Evolutionary conservation across 305 asterid species (phyloP).

Genomic region (Fraxinus xanthoxyloides): DNA sequence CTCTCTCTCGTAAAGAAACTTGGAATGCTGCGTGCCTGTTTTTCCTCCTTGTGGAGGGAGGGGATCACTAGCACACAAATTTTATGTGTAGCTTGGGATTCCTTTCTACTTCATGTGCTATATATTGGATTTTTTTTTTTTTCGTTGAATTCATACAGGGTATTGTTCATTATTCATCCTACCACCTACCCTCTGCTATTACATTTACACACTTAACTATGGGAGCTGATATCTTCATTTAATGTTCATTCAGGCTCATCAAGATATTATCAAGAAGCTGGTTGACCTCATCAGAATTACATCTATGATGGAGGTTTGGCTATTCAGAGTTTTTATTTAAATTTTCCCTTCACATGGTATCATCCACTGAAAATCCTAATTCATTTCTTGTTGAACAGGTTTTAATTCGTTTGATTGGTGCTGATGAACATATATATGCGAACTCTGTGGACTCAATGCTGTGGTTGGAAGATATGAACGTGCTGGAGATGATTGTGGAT

Average conservation of each 20-base stretch:
- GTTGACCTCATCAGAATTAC: slow-evolving; percentile 90
- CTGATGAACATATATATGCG: slow-evolving; percentile 83
- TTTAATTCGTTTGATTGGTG: slow-evolving; percentile 84
- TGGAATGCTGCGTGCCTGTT: background rate
- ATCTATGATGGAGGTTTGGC: slow-evolving; percentile 87
- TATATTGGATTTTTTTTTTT: slow-evolving; percentile 1
- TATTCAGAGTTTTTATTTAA: slow-evolving; percentile 11
- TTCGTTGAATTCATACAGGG: background rate
- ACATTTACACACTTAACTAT: background rate
- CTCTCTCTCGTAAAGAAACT: background rate
- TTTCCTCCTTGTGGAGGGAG: background rate
- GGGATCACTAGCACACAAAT: background rate
- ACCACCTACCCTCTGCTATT: slow-evolving; percentile 5
- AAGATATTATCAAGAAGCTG: slow-evolving; percentile 64
- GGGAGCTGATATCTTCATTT: slow-evolving; percentile 23
- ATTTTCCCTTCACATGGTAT: slow-evolving; percentile 14
- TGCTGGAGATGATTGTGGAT: slow-evolving; percentile 84
- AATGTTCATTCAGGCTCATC: slow-evolving; percentile 65
- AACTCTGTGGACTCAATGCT: slow-evolving; percentile 71
- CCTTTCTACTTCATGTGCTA: slow-evolving; percentile 4
- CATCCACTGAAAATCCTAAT: slow-evolving; percentile 26
- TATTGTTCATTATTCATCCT: slow-evolving; percentile 6
- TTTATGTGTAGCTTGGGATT: slow-evolving; percentile 4
- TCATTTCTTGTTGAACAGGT: slow-evolving; percentile 53
- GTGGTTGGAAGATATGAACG: slow-evolving; percentile 90